Evolutionary conservation across 441 rosid genomes (phyloP), one percentile per base, ranked within the genome.

Genomic region (Erysimum cheiri): DNA sequence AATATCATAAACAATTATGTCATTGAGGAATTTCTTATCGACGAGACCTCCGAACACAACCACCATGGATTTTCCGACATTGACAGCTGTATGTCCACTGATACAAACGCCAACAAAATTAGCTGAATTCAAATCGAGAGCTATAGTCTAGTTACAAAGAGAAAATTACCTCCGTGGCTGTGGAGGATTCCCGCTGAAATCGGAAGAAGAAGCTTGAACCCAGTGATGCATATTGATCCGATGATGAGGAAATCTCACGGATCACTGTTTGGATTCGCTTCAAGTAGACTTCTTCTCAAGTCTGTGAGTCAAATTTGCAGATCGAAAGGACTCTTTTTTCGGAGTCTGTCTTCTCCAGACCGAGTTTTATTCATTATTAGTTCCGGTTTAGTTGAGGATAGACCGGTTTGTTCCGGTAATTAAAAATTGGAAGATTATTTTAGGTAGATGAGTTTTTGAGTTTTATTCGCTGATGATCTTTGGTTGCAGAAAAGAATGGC

Each of bases 71-170:
- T 92, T 92, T 17, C 96, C 97, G 65, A 88, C 82, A 60, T 77
- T 70, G 70, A 89, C 91, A 61, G 96, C 86, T 10, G 92, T 82
- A 77, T 95, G 99, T 28, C 99, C 99, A 78, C 99, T 95, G 87
- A 57, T 22, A 14, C 54, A 43, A 40, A 57, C 9, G 41, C 26
- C 66, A 36, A 22, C 31, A 13, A 12, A 33, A 40, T 57, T 49
- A 68, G 77, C 60, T 58, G 37, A 41, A 28, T 24, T 67, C 50
- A 32, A 66, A 66, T 66, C 14, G 26, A 28, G 35, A 53, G 40
- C 15, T 11, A 14, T 37, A 67, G 48, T 65, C 48, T 44, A 44
- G 2, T 11, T 1, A 17, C 15, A 24, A 9, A 41, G 15, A 46
- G 17, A 13, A 13, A 10, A 52, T 8, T 2, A 70, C 99, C 99